Evolutionary conservation across 1,139 yeast species (phyloP).

Genomic region (Zygotorulaspora mrakii): DNA sequence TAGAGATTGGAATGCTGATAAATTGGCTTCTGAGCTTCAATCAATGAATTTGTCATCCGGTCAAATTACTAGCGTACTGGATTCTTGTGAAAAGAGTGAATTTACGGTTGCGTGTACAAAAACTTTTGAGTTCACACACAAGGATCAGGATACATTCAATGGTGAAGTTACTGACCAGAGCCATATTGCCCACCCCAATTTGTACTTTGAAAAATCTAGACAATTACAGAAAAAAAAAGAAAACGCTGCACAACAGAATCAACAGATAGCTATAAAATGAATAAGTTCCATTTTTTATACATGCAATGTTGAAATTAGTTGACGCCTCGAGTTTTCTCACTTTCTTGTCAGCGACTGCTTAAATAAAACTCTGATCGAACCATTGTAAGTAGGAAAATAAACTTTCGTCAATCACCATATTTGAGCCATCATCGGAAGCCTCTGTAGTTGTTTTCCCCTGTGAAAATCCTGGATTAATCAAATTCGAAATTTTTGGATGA

Average conservation of each 20-base stretch:
- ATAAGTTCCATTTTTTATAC: too few relatives aligned
- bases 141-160: slow-evolving; percentile 37
- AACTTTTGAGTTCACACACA: slow-evolving; percentile 70
- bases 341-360: too few relatives aligned
- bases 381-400: slow-evolving; percentile 49
- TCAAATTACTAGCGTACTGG: slow-evolving; percentile 57
- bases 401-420: slow-evolving; percentile 27
- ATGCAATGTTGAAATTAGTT: too few relatives aligned
- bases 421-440: not conserved
- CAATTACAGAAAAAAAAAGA: slow-evolving; percentile 19
- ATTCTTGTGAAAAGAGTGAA: slow-evolving; percentile 60
- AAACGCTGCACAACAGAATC: slow-evolving; percentile 1
- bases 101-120: slow-evolving; percentile 86
- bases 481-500: not conserved
- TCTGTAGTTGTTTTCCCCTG: not conserved
- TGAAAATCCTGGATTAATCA: not conserved
- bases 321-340: too few relatives aligned
- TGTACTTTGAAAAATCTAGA: slow-evolving; percentile 75
- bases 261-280: not conserved
- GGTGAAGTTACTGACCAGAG: slow-evolving; percentile 46
- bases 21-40: slow-evolving; percentile 51
- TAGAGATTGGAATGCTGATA: slow-evolving; percentile 64
- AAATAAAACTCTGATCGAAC: slow-evolving; percentile 45
- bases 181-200: slow-evolving; percentile 79
- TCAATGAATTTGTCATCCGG: slow-evolving; percentile 70